Conservation (phyloP, 179 eudicot genomes). For the Spergularia azorica region DNA sequence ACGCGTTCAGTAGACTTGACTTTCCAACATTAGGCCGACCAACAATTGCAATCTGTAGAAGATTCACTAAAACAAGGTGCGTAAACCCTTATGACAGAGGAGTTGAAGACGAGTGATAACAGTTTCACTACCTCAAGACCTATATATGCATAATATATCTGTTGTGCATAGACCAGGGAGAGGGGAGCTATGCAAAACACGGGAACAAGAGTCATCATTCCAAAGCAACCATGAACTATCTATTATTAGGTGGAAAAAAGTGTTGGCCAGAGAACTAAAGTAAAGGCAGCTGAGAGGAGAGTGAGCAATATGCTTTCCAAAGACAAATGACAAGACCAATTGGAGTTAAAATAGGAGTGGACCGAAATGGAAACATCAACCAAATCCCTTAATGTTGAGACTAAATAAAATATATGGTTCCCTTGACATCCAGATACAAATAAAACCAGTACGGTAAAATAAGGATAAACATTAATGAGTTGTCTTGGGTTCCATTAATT, state of each 20-base stretch:
- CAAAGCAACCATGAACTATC: neutral
- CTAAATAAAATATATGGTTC: neutral
- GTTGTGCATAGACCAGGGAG: neutral
- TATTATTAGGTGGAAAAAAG: neutral
- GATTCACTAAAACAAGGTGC: slow-evolving; percentile 16
- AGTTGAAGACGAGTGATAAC: neutral
- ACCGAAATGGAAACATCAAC: no score
- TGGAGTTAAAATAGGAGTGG: no score
- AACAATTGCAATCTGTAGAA: slow-evolving; percentile 86
- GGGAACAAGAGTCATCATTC: neutral
- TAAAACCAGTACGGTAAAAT: neutral
- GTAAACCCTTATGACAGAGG: neutral
- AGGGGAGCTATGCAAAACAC: neutral
- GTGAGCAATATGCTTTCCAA: neutral
- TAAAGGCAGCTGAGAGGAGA: neutral
- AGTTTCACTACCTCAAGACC: neutral
- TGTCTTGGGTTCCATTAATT: neutral
- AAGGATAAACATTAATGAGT: neutral
- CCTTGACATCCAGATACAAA: neutral
- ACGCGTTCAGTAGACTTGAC: slow-evolving; percentile 95
- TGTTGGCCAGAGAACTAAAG: neutral
- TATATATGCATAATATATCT: neutral
- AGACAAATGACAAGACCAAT: neutral
- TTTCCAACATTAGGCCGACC: slow-evolving; percentile 99
- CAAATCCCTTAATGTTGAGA: neutral